Evolutionary conservation across 2,329 filamentous ascomycete genomes (phyloP), one percentile per base, ranked within the genome.

Genomic region (Cordyceps cateniannulata): DNA sequence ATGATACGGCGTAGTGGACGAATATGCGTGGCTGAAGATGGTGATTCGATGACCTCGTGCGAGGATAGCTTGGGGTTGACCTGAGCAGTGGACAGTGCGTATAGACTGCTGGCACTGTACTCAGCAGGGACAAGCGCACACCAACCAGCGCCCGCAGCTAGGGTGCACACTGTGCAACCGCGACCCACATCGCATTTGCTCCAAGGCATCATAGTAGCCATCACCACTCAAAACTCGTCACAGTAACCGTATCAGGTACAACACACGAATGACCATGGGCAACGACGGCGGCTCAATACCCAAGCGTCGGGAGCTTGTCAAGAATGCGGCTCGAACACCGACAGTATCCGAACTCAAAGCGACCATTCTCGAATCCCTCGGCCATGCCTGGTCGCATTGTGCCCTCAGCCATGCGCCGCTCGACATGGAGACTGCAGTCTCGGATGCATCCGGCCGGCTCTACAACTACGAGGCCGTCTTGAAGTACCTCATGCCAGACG

Each of bases 251-350:
- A 1, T 35, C 29, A 9, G 32, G 14, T 71, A 18, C 25, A n/a
- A 24, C 35, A n/a, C 24, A 51, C 25, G 3, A 45, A 29, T 16
- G 8, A 10, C 57, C 68, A 97, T 99, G 95, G 95, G 95, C 72
- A 99, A 99, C 77, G 95, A 99, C 73, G 95, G 95, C 67, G 95
- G 95, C 72, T 93, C 91, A 67, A 99, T 99, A 67, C 95, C 95
- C 5, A 98, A 89, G 65, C 90, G 96, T 35, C 89, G 92, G 70
- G 96, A 99, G 75, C 90, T 99, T 50, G 95, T 99, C 73, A 96
- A 96, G 76, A 89, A 93, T 74, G 91, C 93, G 29, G 91, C 93
- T 47, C 89, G 91, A 68, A 83, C 86, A 56, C 90, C 89, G 24
- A 96, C 90, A 38, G 83, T 91, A 29, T 87, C 90, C 51, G 89